Conservation (phyloP, 371 early-diverging fungal genomes). For the Caulochytrium protostelioides region DNA sequence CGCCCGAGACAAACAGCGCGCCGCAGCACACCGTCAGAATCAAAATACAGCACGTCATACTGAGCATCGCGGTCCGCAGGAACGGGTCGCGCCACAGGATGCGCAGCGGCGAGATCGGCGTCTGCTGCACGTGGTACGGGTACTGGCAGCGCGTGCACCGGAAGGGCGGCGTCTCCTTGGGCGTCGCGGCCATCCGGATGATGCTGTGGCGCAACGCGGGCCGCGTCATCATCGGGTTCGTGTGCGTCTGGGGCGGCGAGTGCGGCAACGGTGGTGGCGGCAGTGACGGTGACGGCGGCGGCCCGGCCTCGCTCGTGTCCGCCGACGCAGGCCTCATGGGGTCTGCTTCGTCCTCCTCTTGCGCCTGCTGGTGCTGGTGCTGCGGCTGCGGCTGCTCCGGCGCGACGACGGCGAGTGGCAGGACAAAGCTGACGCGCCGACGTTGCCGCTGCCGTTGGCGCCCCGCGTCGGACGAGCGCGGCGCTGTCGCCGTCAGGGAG, state of each 20-base stretch:
- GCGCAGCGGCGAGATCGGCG: slow-evolving; percentile 7
- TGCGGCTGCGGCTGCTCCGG: no score
- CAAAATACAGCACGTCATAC: slow-evolving; percentile 8
- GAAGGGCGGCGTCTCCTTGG: slow-evolving; percentile 1
- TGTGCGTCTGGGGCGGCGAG: not conserved
- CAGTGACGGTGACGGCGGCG: not conserved
- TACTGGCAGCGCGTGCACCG: slow-evolving; percentile 13
- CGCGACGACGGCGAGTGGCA: no score
- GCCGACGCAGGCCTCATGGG: not conserved
- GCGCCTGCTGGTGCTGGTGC: no score
- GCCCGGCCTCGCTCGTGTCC: not conserved
- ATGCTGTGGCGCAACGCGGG: not conserved
- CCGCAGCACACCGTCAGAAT: slow-evolving; percentile 8
- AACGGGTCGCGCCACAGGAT: slow-evolving; percentile 8
- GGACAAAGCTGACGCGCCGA: no score
- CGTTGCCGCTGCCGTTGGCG: no score
- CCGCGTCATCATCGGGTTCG: no score
- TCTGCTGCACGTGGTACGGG: slow-evolving; percentile 8
- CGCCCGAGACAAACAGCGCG: slow-evolving; percentile 4
- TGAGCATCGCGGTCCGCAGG: slow-evolving; percentile 6
- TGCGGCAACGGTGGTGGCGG: not conserved
- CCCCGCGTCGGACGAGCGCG: no score
- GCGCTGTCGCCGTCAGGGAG: no score
- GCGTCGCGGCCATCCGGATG: not conserved
- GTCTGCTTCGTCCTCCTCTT: no score